These are phyloP conservation scores for Tetracladium setigerum DNA, from an alignment of 495 filamentous ascomycete genomes.

Conservation along the genomic window DNA sequence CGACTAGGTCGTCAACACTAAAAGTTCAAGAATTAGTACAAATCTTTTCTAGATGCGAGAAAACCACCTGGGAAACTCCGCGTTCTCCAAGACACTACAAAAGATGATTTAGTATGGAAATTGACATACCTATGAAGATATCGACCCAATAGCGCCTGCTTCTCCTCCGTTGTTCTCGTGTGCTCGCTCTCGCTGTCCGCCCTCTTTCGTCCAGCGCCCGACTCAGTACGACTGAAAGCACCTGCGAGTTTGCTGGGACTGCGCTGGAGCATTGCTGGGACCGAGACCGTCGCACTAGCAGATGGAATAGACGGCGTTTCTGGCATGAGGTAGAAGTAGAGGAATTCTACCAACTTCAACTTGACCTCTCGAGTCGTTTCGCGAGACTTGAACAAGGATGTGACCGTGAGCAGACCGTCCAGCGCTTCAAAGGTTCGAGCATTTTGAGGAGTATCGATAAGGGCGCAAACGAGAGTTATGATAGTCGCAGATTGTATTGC, in stretches of 20 bases:
- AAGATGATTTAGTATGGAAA: too few relatives aligned
- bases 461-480: conserved; percentile 79
- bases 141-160: conserved; percentile 71
- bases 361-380: conserved; percentile 81
- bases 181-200: conserved; percentile 26
- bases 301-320: conserved; percentile 57
- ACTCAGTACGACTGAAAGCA: conserved; percentile 29
- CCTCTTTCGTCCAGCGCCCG: conserved; percentile 17
- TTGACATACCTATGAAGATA: conserved; percentile 86
- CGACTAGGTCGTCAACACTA: conserved; percentile 85
- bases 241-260: conserved; percentile 64
- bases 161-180: conserved; percentile 75
- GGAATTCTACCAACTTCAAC: conserved; percentile 85
- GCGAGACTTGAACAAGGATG: conserved; percentile 81
- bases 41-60: too few relatives aligned
- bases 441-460: conserved; percentile 76
- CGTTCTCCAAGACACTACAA: too few relatives aligned
- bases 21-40: too few relatives aligned
- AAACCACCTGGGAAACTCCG: too few relatives aligned
- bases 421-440: conserved; percentile 85
- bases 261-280: conserved; percentile 48
- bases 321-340: conserved; percentile 98
- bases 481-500: conserved; percentile 85
- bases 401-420: conserved; percentile 91
- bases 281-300: conserved; percentile 23